These are phyloP conservation scores for Pseudozyma sp. DNA, from an alignment of 1,284 basidiomycete genomes.

Conservation along the genomic window DNA sequence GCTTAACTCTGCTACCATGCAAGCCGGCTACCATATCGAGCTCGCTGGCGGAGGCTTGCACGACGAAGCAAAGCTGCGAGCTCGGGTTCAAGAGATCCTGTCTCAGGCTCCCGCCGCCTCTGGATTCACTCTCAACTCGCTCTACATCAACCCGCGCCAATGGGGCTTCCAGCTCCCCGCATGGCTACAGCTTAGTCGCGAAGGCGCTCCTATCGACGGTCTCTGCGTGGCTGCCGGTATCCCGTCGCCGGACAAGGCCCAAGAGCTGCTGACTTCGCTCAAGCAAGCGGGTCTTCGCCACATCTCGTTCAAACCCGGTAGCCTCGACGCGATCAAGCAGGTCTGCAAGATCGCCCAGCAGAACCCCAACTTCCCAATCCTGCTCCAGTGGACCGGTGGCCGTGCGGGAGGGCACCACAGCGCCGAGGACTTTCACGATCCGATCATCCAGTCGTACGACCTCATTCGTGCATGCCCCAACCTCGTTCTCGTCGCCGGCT, in stretches of 20 bases:
- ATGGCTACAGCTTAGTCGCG: constrained; percentile 95
- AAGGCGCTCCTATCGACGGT: constrained; percentile 93
- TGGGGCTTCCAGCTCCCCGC: constrained; percentile 93
- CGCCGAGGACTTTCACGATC: constrained; percentile 98
- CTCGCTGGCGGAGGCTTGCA: constrained; percentile 98
- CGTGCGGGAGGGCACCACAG: constrained; percentile 99
- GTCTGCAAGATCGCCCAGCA: constrained; percentile 79
- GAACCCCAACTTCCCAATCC: constrained; percentile 94
- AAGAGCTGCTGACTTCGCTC: constrained; percentile 85
- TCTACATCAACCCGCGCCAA: constrained; percentile 98
- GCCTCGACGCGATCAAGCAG: constrained; percentile 84
- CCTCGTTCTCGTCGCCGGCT: constrained; percentile 91
- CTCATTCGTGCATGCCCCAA: constrained; percentile 82
- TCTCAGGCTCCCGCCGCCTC: constrained; percentile 46
- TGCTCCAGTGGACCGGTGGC: constrained; percentile 98
- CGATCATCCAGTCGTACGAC: constrained; percentile 86
- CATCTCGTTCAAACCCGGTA: constrained; percentile 96
- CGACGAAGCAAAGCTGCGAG: constrained; percentile 84
- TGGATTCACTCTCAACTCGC: constrained; percentile 87
- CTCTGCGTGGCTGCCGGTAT: constrained; percentile 98
- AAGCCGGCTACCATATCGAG: constrained; percentile 95
- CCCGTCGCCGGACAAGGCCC: constrained; percentile 89
- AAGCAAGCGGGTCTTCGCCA: constrained; percentile 87
- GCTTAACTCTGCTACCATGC: constrained; percentile 77
- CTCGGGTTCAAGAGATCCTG: constrained; percentile 75